Evolutionary conservation across 352 stramenopile species (phyloP).

Genomic region (Phytophthora chlamydospora): DNA sequence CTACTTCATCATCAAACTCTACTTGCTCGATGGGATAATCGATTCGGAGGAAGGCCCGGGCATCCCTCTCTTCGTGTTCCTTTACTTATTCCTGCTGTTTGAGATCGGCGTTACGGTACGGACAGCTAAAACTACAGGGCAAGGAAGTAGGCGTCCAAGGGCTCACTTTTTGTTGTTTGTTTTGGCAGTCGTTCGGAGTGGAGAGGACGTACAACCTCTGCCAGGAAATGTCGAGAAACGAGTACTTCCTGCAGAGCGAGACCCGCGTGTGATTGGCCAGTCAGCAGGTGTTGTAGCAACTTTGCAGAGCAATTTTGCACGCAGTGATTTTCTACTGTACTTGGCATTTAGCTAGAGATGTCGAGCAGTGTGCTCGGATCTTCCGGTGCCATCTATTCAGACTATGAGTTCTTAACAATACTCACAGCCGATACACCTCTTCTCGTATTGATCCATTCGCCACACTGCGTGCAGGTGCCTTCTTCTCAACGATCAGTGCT

Average conservation of each 20-base stretch:
- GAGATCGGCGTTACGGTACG: conserved; percentile 71
- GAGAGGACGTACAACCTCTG: conserved; percentile 61
- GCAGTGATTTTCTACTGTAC: neutral
- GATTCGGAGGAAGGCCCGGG: conserved; percentile 36
- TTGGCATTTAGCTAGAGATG: conserved; percentile 2
- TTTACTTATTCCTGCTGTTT: conserved; percentile 58
- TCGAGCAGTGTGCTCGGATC: neutral
- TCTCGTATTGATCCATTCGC: too few relatives aligned
- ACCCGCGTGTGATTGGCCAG: conserved; percentile 25
- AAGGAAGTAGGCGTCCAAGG: too few relatives aligned
- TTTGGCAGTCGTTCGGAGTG: conserved; percentile 53
- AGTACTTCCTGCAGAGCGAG: conserved; percentile 58
- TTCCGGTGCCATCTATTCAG: neutral
- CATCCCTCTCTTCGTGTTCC: conserved; percentile 66
- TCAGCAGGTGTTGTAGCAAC: neutral
- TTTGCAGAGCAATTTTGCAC: neutral
- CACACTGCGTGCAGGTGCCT: too few relatives aligned
- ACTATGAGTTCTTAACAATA: conserved; percentile 1
- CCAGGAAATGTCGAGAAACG: conserved; percentile 76
- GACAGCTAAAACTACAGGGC: neutral
- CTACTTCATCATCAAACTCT: conserved; percentile 64
- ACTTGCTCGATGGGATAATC: conserved; percentile 67
- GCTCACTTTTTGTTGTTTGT: conserved; percentile 6
- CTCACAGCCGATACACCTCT: too few relatives aligned
- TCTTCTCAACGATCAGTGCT: too few relatives aligned